Percentiles rank a stretch among this genome's conserved stretches.
Evolutionary conservation across 2,329 filamentous ascomycete genomes (phyloP).

Genomic region (Chaetomium globosum): DNA sequence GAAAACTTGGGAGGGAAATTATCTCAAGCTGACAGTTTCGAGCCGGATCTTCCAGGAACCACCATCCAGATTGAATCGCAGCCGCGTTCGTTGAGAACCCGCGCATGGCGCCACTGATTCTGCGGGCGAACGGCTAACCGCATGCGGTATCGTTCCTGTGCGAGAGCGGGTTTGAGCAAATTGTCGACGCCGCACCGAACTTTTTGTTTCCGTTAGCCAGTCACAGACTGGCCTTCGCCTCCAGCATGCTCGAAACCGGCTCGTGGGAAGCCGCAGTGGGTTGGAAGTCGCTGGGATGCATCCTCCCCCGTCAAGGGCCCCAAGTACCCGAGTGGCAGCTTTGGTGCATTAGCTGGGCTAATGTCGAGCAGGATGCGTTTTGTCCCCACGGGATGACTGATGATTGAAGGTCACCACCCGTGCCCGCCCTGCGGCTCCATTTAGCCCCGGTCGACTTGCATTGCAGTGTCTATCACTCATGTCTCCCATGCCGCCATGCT

Average conservation of each 20-base stretch:
- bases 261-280: not conserved
- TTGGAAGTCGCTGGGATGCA: not conserved
- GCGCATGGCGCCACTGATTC: not conserved
- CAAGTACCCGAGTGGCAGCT: not conserved
- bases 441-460: not conserved
- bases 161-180: slow-evolving; percentile 55
- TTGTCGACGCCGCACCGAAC: slow-evolving; percentile 43
- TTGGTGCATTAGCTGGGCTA: not conserved
- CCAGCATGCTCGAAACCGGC: slow-evolving; percentile 10
- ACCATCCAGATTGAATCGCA: not conserved
- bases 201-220: slow-evolving; percentile 26
- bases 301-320: not conserved
- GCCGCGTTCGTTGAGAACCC: not conserved
- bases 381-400: not conserved
- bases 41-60: not conserved
- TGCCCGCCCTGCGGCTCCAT: not conserved
- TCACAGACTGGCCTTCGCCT: slow-evolving; percentile 29
- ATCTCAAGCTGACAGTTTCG: not conserved
- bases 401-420: not conserved
- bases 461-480: not conserved
- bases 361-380: not conserved
- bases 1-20: not conserved
- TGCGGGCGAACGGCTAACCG: slow-evolving; percentile 13
- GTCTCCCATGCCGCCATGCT: not conserved
- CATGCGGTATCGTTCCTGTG: slow-evolving; percentile 24